A percentile compares a stretch with the other conserved stretches of the same genome.
These are phyloP conservation scores for Thermochaetoides thermophila DNA, from an alignment of 495 filamentous ascomycete genomes.

Conservation along the genomic window DNA sequence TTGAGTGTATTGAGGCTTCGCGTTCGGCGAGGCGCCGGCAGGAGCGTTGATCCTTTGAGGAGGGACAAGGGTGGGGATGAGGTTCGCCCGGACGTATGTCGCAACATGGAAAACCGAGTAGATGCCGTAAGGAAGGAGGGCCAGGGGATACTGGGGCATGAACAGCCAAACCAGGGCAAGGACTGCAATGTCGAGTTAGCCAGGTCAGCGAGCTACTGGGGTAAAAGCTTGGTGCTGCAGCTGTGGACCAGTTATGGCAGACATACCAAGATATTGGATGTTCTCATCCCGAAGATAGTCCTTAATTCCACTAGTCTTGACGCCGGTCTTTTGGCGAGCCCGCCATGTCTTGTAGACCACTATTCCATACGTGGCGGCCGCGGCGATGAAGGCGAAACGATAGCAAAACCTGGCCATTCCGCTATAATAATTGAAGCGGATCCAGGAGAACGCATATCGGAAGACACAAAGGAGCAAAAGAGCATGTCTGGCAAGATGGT, in stretches of 20 bases:
- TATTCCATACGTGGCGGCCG: slow-evolving; percentile 87
- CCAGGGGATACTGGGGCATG: slow-evolving; percentile 72
- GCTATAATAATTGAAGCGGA: slow-evolving; percentile 68
- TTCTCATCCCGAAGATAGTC: slow-evolving; percentile 78
- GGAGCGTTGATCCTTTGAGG: slow-evolving; percentile 24
- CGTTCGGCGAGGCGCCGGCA: slow-evolving; percentile 40
- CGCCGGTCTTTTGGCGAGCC: slow-evolving; percentile 55
- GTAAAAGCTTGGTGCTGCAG: not conserved
- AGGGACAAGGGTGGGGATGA: slow-evolving; percentile 50
- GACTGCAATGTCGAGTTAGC: slow-evolving; percentile 30
- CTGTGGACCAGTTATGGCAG: no score
- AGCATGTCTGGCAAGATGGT: slow-evolving; percentile 45
- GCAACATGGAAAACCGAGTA: slow-evolving; percentile 98
- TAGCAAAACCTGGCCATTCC: slow-evolving; percentile 66
- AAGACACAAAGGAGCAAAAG: slow-evolving; percentile 66
- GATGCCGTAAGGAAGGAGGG: slow-evolving; percentile 85
- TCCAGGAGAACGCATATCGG: slow-evolving; percentile 67
- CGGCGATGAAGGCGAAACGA: slow-evolving; percentile 75
- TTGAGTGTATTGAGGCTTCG: slow-evolving; percentile 46
- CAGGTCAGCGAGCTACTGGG: slow-evolving; percentile 4
- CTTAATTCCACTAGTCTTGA: slow-evolving; percentile 39
- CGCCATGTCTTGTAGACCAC: slow-evolving; percentile 98
- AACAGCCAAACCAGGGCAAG: slow-evolving; percentile 96
- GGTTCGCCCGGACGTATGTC: slow-evolving; percentile 59
- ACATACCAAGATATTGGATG: slow-evolving; percentile 89